Evolutionary conservation across 441 rosid genomes (phyloP), one percentile per base, ranked within the genome.

Genomic region (Pelargonium cotyledonis): DNA sequence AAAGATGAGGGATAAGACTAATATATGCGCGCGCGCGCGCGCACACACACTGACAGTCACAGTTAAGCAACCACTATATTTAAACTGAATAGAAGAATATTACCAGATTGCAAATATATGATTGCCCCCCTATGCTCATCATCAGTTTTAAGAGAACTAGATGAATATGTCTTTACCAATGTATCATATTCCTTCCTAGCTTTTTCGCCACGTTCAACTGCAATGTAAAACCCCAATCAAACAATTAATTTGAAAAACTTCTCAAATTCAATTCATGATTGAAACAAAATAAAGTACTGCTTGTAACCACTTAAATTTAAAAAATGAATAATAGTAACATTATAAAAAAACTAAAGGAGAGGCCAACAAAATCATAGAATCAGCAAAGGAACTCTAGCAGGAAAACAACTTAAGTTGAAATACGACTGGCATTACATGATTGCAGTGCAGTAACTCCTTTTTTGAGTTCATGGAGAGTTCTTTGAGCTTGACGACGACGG

Each of bases 61-160:
- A 35, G 23, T 55, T 67, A n/a, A 15, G 31, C 44, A 61, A 63
- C 67, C 51, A 73, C 16, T 44, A 65, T 21, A 68, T 41, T 62
- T 38, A 38, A 3, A 44, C 68, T 29, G 58, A 73, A 67, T 16
- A 68, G 58, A 49, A 70, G 19, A 23, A 51, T 44, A 46, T 15
- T 82, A 92, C 99, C 92, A 69, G 99, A 86, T 76, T 95, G 99
- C 74, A 95, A 77, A 76, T 43, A 77, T 79, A 84, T 72, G 68
- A 80, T 75, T 76, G 88, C 89, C 44, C 29, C 72, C 72, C 81
- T 76, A 79, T 80, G 84, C 75, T 73, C 76, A 51, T 76, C 73
- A 26, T 43, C 63, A 26, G 67, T 66, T 73, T 57, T 63, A 53
- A 84, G 66, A 71, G 83, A 72, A 63, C 49, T 47, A 71, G 69